Conservation (phyloP, 2,329 filamentous ascomycete genomes). For the Huntiella abstrusa region DNA sequence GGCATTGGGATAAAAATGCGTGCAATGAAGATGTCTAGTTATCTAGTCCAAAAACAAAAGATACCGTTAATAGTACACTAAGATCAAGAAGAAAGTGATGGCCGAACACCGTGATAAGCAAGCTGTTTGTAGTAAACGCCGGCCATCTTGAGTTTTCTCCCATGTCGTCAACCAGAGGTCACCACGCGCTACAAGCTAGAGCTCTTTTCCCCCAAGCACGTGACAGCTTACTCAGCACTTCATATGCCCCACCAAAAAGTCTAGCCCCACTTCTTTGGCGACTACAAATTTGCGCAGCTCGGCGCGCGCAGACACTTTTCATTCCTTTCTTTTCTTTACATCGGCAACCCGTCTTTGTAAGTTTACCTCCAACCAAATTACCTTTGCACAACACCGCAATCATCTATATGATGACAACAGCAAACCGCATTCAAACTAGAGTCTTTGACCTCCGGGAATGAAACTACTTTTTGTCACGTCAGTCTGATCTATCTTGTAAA, state of each 20-base stretch:
- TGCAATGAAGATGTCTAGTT: too few relatives aligned
- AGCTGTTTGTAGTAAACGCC: too few relatives aligned
- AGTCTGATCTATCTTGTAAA: constrained; percentile 48
- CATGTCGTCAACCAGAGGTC: neutral
- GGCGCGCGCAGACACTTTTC: constrained; percentile 1
- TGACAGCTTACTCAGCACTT: constrained; percentile 1
- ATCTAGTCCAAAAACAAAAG: too few relatives aligned
- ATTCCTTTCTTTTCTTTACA: constrained; percentile 12
- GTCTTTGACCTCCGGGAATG: constrained; percentile 83
- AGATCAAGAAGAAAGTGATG: too few relatives aligned
- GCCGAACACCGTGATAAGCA: too few relatives aligned
- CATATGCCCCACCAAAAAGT: constrained; percentile 7
- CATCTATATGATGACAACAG: constrained; percentile 51
- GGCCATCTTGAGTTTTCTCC: too few relatives aligned
- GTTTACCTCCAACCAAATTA: constrained; percentile 15
- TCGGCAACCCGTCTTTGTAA: constrained; percentile 12
- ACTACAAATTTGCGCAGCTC: constrained; percentile 8
- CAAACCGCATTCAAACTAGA: constrained; percentile 93
- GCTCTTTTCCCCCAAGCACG: neutral
- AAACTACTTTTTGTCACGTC: constrained; percentile 78
- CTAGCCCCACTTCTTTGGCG: neutral
- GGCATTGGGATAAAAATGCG: constrained; percentile 26
- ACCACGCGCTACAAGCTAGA: neutral
- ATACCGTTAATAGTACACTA: too few relatives aligned
- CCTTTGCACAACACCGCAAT: constrained; percentile 7